Evolutionary conservation across 2,329 filamentous ascomycete genomes (phyloP).

Genomic region (Talaromyces verruculosus): DNA sequence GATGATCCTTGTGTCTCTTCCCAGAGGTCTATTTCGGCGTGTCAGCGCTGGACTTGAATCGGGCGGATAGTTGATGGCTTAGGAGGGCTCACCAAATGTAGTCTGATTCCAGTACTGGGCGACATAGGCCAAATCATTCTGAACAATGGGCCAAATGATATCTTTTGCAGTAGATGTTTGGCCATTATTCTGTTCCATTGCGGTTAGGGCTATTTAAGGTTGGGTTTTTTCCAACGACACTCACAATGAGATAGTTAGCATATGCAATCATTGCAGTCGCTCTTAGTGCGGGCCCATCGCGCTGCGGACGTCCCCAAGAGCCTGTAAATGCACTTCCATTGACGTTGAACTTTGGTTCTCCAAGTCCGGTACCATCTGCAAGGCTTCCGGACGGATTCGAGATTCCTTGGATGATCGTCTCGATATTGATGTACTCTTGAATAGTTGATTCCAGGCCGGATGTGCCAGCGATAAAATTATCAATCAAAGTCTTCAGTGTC

Average conservation of each 20-base stretch:
- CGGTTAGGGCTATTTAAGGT: not conserved
- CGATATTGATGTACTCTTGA: constrained; percentile 65
- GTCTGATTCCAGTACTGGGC: constrained; percentile 67
- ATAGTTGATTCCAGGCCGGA: constrained; percentile 60
- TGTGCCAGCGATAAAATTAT: constrained; percentile 62
- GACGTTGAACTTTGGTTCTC: constrained; percentile 70
- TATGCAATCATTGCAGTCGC: constrained; percentile 36
- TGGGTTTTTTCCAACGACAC: not conserved
- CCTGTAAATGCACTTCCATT: constrained; percentile 64
- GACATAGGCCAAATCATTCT: constrained; percentile 73
- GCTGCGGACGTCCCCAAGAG: constrained; percentile 72
- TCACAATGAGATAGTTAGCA: constrained; percentile 66
- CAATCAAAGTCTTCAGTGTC: constrained; percentile 67
- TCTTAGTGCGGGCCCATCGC: constrained; percentile 43
- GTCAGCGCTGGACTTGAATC: not conserved
- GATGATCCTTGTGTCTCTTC: constrained; percentile 74
- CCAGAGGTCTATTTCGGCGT: constrained; percentile 60
- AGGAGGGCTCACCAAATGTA: constrained; percentile 50
- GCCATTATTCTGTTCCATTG: constrained; percentile 50
- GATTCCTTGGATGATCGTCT: constrained; percentile 64
- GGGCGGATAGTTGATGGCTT: not conserved
- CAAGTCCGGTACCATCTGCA: constrained; percentile 54
- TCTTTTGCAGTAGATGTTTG: constrained; percentile 50
- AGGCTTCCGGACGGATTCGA: constrained; percentile 65
- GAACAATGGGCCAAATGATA: constrained; percentile 69